Evolutionary conservation across 1,139 yeast genomes (phyloP).

Genomic region (Pichia sp.): DNA sequence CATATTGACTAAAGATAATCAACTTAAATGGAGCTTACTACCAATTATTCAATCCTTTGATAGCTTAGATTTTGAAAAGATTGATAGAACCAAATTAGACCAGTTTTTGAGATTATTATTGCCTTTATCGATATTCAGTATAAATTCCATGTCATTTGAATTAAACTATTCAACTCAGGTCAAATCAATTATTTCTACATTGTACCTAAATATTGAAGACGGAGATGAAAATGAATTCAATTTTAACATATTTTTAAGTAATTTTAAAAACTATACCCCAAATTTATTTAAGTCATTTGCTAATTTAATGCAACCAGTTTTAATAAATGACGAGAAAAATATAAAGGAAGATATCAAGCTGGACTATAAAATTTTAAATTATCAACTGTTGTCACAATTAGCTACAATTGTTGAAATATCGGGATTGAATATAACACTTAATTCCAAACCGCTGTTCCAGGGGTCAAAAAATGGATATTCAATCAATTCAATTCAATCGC

Average conservation of each 20-base stretch:
- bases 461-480: conserved; percentile 82
- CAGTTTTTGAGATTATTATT: conserved; percentile 3
- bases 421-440: conserved; percentile 1
- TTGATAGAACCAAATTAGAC: not conserved
- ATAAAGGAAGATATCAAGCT: not conserved
- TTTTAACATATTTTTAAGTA: not conserved
- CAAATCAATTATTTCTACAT: conserved; percentile 2
- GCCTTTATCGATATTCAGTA: conserved; percentile 9
- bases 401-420: conserved; percentile 5
- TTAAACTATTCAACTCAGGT: conserved; percentile 7
- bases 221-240: not conserved
- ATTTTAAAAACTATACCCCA: conserved; percentile 18
- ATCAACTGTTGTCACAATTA: conserved; percentile 9
- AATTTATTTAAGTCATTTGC: conserved; percentile 34
- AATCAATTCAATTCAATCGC: conserved; percentile 76
- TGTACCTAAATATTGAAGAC: not conserved
- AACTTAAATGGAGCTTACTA: conserved; percentile 22
- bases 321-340: conserved; percentile 42
- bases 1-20: conserved; percentile 32
- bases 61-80: conserved; percentile 22
- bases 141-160: conserved; percentile 1
- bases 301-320: conserved; percentile 27
- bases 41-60: conserved; percentile 27
- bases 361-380: conserved; percentile 7
- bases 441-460: conserved; percentile 40